Conservation (phyloP, 2,329 filamentous ascomycete species). For the Aureobasidium sp. region DNA sequence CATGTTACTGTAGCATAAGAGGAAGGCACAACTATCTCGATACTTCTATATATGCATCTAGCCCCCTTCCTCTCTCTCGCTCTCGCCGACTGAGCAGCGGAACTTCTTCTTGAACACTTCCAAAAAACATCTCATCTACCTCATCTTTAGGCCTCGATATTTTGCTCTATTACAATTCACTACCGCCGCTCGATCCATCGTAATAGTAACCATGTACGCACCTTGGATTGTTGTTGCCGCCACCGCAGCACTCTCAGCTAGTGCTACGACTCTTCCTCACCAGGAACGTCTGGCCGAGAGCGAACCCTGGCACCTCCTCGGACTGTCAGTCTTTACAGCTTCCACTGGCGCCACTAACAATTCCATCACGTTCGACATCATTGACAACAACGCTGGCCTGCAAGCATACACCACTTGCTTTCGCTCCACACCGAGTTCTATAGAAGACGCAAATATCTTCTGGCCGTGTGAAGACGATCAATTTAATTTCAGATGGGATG, state of each 20-base stretch:
- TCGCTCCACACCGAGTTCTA: slow-evolving; percentile 9
- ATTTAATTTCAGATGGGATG: slow-evolving; percentile 22
- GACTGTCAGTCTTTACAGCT: slow-evolving; percentile 21
- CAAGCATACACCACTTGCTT: slow-evolving; percentile 23
- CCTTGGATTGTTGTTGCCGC: slow-evolving; percentile 2
- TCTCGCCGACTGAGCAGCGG: background rate
- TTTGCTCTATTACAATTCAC: no score
- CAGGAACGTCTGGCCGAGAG: slow-evolving; percentile 18
- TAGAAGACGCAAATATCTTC: slow-evolving; percentile 17
- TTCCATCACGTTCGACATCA: slow-evolving; percentile 24
- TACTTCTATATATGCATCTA: background rate
- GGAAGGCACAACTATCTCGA: background rate
- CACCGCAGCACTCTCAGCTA: background rate
- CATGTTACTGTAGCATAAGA: background rate
- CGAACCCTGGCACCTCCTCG: slow-evolving; percentile 21
- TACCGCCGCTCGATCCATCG: background rate
- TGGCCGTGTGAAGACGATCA: slow-evolving; percentile 21
- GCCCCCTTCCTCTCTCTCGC: background rate
- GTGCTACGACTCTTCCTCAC: slow-evolving; percentile 16
- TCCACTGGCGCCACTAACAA: slow-evolving; percentile 8
- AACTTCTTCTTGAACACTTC: background rate
- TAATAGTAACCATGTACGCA: background rate
- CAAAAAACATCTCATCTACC: no score
- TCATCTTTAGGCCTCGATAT: background rate
- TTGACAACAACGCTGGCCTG: slow-evolving; percentile 25